These are phyloP conservation scores for Psilocybe mexicana DNA, from an alignment of 1,284 basidiomycete genomes.

Conservation along the genomic window DNA sequence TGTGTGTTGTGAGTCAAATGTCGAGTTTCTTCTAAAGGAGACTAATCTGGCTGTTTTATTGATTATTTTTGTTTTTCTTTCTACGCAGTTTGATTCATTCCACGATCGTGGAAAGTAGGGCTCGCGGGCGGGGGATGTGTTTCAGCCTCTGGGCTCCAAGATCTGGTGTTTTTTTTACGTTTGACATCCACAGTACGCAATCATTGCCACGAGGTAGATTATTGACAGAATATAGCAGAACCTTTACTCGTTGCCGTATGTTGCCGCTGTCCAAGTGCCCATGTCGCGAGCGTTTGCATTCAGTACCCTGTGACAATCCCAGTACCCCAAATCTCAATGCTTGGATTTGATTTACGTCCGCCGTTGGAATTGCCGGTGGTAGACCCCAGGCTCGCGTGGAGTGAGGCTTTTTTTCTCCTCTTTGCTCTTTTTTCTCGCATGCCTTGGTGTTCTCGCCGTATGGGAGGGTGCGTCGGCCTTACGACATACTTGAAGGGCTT, in stretches of 20 bases:
- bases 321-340: not conserved
- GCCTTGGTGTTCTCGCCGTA: not conserved
- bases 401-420: not conserved
- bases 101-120: slow-evolving; percentile 11
- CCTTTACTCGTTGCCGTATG: not conserved
- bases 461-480: not conserved
- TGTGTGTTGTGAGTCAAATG: slow-evolving; percentile 23
- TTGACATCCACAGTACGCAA: slow-evolving; percentile 5
- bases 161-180: not conserved
- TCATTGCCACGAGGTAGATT: slow-evolving; percentile 10
- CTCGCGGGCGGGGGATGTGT: not conserved
- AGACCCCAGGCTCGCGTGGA: not conserved
- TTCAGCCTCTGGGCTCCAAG: not conserved
- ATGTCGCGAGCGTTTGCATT: not conserved
- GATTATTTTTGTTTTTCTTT: not conserved
- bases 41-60: not conserved
- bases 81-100: slow-evolving; percentile 20
- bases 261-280: not conserved
- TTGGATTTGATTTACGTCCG: not conserved
- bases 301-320: not conserved
- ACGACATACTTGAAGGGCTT: not conserved
- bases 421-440: not conserved
- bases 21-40: slow-evolving; percentile 1
- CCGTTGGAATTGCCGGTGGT: not conserved
- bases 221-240: slow-evolving; percentile 12